phyloP scores from a whole-genome alignment of 805 yeast genomes.

The Ogataea wickerhamii region DNA sequence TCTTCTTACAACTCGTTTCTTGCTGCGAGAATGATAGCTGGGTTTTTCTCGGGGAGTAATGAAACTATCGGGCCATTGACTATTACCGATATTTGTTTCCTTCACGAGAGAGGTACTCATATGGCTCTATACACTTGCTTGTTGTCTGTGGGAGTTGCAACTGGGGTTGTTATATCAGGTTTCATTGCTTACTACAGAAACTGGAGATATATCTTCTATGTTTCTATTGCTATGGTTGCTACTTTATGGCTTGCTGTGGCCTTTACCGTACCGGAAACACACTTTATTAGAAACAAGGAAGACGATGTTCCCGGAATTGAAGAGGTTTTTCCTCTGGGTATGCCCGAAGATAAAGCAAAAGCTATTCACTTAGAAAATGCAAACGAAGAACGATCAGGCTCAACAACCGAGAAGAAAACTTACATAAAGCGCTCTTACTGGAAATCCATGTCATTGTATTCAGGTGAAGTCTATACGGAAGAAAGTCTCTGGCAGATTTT shows the following conservation, averaged over 20 bases:
- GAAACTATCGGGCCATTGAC: conserved; percentile 49
- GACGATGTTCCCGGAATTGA: conserved; percentile 7
- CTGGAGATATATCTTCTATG: conserved; percentile 50
- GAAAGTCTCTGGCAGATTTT: conserved; percentile 7
- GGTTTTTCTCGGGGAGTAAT: conserved; percentile 33
- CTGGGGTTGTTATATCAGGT: conserved; percentile 59
- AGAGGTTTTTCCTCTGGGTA: conserved; percentile 7
- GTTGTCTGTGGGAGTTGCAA: conserved; percentile 47
- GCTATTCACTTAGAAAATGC: conserved; percentile 6
- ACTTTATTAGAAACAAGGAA: conserved; percentile 34
- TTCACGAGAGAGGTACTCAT: conserved; percentile 44
- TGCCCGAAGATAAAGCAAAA: conserved; percentile 5
- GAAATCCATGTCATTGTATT: conserved; percentile 2
- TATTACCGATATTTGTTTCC: conserved; percentile 46
- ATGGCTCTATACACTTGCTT: conserved; percentile 49
- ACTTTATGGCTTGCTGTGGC: conserved; percentile 37
- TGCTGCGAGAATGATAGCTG: conserved; percentile 28
- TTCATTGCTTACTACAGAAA: conserved; percentile 46
- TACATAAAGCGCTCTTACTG: conserved; percentile 3
- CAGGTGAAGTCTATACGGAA: conserved; percentile 7
- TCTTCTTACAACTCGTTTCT: conserved; percentile 28
- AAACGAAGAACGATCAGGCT: not conserved
- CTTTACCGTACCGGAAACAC: conserved; percentile 53
- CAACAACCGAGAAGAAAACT: not conserved
- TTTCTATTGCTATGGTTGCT: conserved; percentile 44